These are phyloP conservation scores for Mangifera indica DNA, from an alignment of 345 rosid genomes.

Conservation along the genomic window DNA sequence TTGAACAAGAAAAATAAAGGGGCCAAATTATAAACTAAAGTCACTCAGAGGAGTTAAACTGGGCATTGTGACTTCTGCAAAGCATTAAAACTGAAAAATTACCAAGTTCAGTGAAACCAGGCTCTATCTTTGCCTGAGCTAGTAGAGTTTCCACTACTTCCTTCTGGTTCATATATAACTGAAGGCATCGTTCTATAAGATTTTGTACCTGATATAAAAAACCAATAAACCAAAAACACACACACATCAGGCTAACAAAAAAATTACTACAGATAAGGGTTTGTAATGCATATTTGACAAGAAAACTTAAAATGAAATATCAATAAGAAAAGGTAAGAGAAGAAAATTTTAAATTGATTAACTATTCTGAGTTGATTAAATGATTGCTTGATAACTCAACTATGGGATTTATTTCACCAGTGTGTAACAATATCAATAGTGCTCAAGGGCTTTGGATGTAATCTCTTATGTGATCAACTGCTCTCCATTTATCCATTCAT, in stretches of 20 bases:
- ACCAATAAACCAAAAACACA: background rate
- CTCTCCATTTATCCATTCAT: background rate
- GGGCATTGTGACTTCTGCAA: background rate
- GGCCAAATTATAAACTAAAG: background rate
- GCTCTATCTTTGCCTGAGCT: slow-evolving; percentile 89
- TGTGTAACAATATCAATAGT: background rate
- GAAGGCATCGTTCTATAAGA: slow-evolving; percentile 92
- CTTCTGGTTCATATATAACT: slow-evolving; percentile 89
- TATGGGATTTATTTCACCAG: background rate
- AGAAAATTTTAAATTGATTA: background rate
- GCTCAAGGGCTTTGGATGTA: background rate
- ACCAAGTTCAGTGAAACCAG: slow-evolving; percentile 97
- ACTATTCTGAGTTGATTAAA: background rate
- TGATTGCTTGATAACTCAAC: background rate
- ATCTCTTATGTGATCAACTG: background rate
- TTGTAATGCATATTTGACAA: background rate
- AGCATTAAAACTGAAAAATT: slow-evolving; percentile 15
- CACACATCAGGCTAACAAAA: background rate
- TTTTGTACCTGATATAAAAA: slow-evolving; percentile 74
- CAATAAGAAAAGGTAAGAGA: background rate
- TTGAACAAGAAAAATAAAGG: background rate
- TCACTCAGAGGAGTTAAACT: background rate
- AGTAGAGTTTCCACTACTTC: slow-evolving; percentile 90
- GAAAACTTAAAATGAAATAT: background rate
- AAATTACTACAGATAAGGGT: slow-evolving; percentile 1